Evolutionary conservation across 805 yeast genomes (phyloP), one percentile per base, ranked within the genome.

Genomic region (Candida gorgasii): DNA sequence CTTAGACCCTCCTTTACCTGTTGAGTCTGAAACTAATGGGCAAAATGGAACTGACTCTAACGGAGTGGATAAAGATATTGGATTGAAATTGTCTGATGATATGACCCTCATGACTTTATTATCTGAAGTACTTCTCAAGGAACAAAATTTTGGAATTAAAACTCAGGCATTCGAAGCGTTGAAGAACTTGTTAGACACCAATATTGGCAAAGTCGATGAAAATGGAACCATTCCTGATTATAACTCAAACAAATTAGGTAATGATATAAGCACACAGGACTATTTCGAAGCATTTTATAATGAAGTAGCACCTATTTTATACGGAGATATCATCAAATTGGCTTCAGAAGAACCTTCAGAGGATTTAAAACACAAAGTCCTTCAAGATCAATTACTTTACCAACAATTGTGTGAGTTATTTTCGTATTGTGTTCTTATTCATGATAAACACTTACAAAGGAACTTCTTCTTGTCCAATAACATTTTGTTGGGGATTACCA

Each of bases 161-260:
- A 79, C 86, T 5, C 97, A 89, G 59, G 85, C 90, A 0, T 81
- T 78, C 48, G 97, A 89, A 62, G 95, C 96, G 1, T 62, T 90
- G 37, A 82, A 82, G 56, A 80, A 82, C 1, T 62, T 90, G 24
- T 67, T 90, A 11, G 90, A 86, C 54, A 82, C 87, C 1, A 65
- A 62, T 44, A 63, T 64, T 13, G 69, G 67, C 4, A 49, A 44
- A 28, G 31, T 30, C n/a, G 50, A 49, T 35, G 52, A 44, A 18
- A 43, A 41, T 18, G 45, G 40, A 7, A 40, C 33, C 5, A 36
- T 41, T 6, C 43, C 45, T 3, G 46, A 44, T 31, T 35, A 19
- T 22, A 28, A 29, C 15, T 32, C 44, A 5, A 16, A 35, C 24
- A 35, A 27, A 20, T 12, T 19, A 15, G 24, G 20, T 2, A 52